Evolutionary conservation across 345 rosid species (phyloP).

Genomic region (Citrus trifoliata): DNA sequence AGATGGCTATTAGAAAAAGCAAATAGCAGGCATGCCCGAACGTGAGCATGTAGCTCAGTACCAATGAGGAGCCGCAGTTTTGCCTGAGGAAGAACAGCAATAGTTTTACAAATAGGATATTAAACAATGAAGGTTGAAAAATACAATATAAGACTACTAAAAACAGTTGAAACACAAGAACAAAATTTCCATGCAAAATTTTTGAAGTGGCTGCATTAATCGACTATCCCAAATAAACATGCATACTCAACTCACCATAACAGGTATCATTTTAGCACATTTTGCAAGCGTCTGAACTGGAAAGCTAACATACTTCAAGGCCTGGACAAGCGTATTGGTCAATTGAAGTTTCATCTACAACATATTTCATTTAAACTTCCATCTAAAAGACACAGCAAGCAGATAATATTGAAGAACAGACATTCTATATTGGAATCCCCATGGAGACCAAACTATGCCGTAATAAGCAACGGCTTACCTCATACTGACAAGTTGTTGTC

Average conservation of each 20-base stretch:
- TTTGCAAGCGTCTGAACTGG: conserved; percentile 94
- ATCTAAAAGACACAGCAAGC: conserved; percentile 1
- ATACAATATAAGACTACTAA: background rate
- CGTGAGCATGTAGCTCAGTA: background rate
- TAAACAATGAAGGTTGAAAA: background rate
- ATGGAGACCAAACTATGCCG: background rate
- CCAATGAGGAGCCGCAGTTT: background rate
- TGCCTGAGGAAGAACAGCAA: background rate
- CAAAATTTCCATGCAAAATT: background rate
- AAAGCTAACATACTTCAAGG: conserved; percentile 95
- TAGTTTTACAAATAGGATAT: background rate
- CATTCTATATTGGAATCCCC: background rate
- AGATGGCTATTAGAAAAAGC: background rate
- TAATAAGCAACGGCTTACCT: conserved; percentile 38
- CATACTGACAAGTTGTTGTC: conserved; percentile 96
- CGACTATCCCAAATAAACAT: background rate
- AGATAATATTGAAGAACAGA: background rate
- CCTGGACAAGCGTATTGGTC: conserved; percentile 42
- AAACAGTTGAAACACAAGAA: background rate
- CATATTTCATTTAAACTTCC: background rate
- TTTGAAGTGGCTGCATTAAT: background rate
- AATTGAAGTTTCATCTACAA: conserved; percentile 10
- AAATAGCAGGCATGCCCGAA: background rate
- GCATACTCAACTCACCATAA: conserved; percentile 59
- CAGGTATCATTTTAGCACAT: conserved; percentile 99